Evolutionary conservation across 1,139 yeast genomes (phyloP).

Genomic region (Geotrichum bryndzae): DNA sequence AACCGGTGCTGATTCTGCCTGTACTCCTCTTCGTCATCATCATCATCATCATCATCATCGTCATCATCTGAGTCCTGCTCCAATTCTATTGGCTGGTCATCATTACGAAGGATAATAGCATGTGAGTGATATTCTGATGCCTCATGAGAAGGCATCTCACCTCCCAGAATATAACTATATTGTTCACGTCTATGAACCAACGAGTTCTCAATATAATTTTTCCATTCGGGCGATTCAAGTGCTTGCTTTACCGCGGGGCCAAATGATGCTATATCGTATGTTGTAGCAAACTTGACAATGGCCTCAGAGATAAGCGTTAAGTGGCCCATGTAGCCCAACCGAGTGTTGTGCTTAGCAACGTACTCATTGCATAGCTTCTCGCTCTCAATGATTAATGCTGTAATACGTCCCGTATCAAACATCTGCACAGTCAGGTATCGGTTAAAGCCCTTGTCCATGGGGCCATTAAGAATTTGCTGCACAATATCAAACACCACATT

Average conservation of each 20-base stretch:
- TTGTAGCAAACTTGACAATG: slow-evolving; percentile 84
- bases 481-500: slow-evolving; percentile 96
- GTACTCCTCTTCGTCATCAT: slow-evolving; percentile 27
- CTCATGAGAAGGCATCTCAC: slow-evolving; percentile 38
- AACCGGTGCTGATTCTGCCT: slow-evolving; percentile 20
- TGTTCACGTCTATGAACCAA: slow-evolving; percentile 86
- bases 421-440: slow-evolving; percentile 82
- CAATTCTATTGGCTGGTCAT: slow-evolving; percentile 33
- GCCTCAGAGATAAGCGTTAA: slow-evolving; percentile 88
- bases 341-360: slow-evolving; percentile 51
- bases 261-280: slow-evolving; percentile 56
- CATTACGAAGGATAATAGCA: slow-evolving; percentile 32
- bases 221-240: slow-evolving; percentile 61
- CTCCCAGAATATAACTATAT: slow-evolving; percentile 92
- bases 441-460: slow-evolving; percentile 89
- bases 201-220: slow-evolving; percentile 72
- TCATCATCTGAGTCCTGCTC: slow-evolving; percentile 30
- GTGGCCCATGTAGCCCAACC: slow-evolving; percentile 96
- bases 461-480: slow-evolving; percentile 91
- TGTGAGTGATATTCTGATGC: slow-evolving; percentile 53
- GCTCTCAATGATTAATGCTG: slow-evolving; percentile 74
- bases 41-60: slow-evolving; percentile 31
- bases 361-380: slow-evolving; percentile 69
- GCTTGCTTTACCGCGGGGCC: slow-evolving; percentile 56
- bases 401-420: slow-evolving; percentile 71